Evolutionary conservation across 768 basidiomycete genomes (phyloP).

Genomic region (Piloderma croceum): DNA sequence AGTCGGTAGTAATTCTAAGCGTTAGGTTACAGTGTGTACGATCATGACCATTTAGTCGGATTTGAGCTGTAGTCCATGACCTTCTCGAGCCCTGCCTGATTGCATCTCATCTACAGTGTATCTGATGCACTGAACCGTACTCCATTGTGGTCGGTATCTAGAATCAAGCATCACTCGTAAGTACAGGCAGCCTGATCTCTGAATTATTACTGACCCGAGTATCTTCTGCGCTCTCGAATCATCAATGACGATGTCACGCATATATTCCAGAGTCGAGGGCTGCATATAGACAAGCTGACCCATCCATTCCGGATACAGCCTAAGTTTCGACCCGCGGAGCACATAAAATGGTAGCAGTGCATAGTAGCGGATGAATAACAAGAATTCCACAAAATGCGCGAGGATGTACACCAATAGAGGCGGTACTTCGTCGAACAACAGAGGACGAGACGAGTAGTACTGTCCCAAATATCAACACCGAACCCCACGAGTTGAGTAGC

Average conservation of each 20-base stretch:
- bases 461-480: slow-evolving; percentile 11
- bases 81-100: slow-evolving; percentile 17
- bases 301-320: slow-evolving; percentile 25
- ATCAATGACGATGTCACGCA: slow-evolving; percentile 26
- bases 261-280: slow-evolving; percentile 27
- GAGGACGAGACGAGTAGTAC: slow-evolving; percentile 25
- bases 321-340: slow-evolving; percentile 13
- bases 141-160: slow-evolving; percentile 29
- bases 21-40: too few species aligned
- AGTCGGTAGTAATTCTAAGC: too few species aligned
- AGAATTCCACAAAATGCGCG: slow-evolving; percentile 27
- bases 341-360: slow-evolving; percentile 17
- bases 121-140: slow-evolving; percentile 25
- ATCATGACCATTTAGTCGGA: too few species aligned
- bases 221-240: slow-evolving; percentile 30
- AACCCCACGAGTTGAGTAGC: neutral
- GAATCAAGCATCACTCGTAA: neutral
- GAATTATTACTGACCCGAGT: slow-evolving; percentile 20
- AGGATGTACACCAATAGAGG: slow-evolving; percentile 25
- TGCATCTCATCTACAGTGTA: slow-evolving; percentile 30
- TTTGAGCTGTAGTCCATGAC: slow-evolving; percentile 24
- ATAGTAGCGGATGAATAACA: slow-evolving; percentile 28
- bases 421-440: slow-evolving; percentile 23
- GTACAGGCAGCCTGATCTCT: neutral
- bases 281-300: slow-evolving; percentile 27